Conservation (phyloP, 2,329 filamentous ascomycete genomes). For the Colletotrichum melonis region DNA sequence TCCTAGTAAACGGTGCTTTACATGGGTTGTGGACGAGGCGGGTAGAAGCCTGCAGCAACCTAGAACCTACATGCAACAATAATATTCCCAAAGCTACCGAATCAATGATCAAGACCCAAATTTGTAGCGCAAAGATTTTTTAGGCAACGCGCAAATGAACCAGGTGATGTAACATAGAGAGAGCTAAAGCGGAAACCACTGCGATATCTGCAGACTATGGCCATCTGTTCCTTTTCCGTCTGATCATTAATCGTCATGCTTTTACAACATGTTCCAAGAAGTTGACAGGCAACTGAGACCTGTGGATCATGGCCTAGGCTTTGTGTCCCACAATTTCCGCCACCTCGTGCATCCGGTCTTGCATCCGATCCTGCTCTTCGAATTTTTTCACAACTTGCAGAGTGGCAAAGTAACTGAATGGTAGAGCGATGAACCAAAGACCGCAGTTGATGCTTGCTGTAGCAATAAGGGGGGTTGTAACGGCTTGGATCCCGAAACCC, state of each 20-base stretch:
- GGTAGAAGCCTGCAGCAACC: neutral
- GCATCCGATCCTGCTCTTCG: slow-evolving; percentile 44
- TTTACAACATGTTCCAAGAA: neutral
- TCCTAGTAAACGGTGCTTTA: neutral
- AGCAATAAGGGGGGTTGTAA: slow-evolving; percentile 53
- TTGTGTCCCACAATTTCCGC: neutral
- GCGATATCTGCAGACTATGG: neutral
- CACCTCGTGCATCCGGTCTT: neutral
- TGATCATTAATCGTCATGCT: too few species aligned
- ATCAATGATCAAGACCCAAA: too few species aligned
- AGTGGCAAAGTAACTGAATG: slow-evolving; percentile 57
- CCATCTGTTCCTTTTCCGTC: neutral
- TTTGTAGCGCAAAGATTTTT: neutral
- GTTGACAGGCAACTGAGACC: neutral
- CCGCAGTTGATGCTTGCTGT: slow-evolving; percentile 55
- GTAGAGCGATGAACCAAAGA: slow-evolving; percentile 54
- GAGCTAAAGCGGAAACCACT: neutral
- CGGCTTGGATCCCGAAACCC: slow-evolving; percentile 56
- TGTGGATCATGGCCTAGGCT: neutral
- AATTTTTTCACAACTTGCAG: slow-evolving; percentile 53
- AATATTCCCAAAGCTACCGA: neutral
- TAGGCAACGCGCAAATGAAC: neutral
- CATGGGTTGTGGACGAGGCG: neutral
- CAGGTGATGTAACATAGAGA: neutral
- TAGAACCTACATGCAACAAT: neutral